phyloP scores from a whole-genome alignment of 1,284 basidiomycete genomes.

The Austroboletus rostrupii region DNA sequence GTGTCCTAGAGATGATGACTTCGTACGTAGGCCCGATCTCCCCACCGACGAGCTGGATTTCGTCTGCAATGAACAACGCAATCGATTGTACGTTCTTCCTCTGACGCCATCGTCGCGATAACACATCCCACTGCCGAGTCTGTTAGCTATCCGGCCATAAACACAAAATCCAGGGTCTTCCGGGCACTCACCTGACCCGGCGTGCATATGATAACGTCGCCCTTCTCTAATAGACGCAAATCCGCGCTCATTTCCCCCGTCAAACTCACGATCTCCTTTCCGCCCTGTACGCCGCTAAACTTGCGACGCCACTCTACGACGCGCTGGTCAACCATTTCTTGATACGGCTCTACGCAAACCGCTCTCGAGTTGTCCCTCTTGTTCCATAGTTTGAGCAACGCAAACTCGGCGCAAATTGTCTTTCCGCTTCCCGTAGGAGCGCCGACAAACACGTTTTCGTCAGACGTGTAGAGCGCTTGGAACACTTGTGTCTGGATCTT shows the following conservation, averaged over 20 bases:
- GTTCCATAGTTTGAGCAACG: constrained; percentile 88
- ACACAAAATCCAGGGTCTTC: neutral
- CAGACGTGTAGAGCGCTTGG: constrained; percentile 93
- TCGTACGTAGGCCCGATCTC: constrained; percentile 96
- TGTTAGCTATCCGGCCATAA: constrained; percentile 10
- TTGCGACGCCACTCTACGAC: constrained; percentile 88
- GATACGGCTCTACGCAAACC: constrained; percentile 94
- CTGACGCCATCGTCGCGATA: constrained; percentile 96
- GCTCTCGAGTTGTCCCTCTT: constrained; percentile 85
- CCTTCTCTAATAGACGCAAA: constrained; percentile 86
- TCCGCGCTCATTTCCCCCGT: constrained; percentile 96
- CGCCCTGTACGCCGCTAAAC: constrained; percentile 78
- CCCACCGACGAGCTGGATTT: constrained; percentile 90
- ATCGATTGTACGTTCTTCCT: constrained; percentile 95
- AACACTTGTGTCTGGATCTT: constrained; percentile 99
- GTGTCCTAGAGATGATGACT: constrained; percentile 89
- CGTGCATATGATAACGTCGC: constrained; percentile 90
- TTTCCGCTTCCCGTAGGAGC: constrained; percentile 97
- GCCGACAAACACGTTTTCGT: constrained; percentile 94
- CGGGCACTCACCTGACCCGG: constrained; percentile 64
- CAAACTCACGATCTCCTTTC: constrained; percentile 89
- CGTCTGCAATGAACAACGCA: constrained; percentile 91
- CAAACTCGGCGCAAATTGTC: constrained; percentile 96
- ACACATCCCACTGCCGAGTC: constrained; percentile 81
- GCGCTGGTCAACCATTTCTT: constrained; percentile 92